Percentiles rank a stretch among this genome's conserved stretches.
Evolutionary conservation across 306 rosid genomes (phyloP).

Genomic region (Lagenaria siceraria): DNA sequence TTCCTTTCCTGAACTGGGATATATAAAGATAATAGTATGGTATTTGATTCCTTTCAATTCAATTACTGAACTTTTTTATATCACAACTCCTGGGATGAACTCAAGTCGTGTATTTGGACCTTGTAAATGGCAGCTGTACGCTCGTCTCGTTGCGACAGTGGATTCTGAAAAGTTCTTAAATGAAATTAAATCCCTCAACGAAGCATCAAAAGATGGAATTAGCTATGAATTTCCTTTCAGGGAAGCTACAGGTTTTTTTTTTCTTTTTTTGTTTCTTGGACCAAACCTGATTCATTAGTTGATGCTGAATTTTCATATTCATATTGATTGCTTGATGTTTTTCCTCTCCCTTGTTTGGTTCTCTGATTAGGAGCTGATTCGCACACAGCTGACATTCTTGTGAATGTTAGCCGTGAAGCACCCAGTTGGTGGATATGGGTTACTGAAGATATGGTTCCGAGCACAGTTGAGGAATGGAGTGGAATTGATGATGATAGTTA

Average conservation of each 20-base stretch:
- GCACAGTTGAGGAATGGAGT: constrained; percentile 65
- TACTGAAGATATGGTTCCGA: constrained; percentile 47
- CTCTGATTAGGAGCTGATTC: constrained; percentile 40
- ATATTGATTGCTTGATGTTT: neutral
- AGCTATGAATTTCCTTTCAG: constrained; percentile 71
- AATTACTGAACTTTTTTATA: neutral
- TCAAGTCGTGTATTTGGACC: neutral
- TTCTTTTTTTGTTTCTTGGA: neutral
- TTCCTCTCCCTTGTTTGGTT: neutral
- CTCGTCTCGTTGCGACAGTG: constrained; percentile 51
- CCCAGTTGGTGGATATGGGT: constrained; percentile 99
- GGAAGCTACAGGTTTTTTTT: constrained; percentile 56
- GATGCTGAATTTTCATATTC: neutral
- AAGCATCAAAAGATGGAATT: constrained; percentile 25
- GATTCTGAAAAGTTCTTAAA: constrained; percentile 60
- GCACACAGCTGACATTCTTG: constrained; percentile 57
- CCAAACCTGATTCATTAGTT: neutral
- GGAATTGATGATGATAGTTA: constrained; percentile 75
- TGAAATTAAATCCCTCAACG: constrained; percentile 44
- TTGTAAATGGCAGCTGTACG: constrained; percentile 39
- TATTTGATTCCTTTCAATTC: neutral
- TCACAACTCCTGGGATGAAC: neutral
- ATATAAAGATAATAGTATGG: neutral
- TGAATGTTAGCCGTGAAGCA: constrained; percentile 51
- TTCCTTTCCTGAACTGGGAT: neutral